phyloP scores from a whole-genome alignment of 371 early-diverging fungal genomes.

The Zychaea mexicana region DNA sequence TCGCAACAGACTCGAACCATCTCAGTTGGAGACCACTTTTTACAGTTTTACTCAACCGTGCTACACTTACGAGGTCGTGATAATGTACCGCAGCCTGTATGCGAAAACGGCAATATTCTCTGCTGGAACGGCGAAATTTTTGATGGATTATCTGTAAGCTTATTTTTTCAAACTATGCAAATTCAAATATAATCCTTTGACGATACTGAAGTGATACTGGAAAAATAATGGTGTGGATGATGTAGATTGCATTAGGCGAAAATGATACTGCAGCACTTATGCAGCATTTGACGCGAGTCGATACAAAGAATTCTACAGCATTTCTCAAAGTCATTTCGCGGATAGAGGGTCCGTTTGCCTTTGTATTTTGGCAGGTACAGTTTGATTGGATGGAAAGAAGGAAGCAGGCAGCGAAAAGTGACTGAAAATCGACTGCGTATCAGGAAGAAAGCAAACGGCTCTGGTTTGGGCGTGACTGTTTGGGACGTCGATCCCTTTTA shows the following conservation, averaged over 20 bases:
- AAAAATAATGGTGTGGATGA: too few relatives aligned
- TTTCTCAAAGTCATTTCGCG: conserved; percentile 40
- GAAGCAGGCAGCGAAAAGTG: background rate
- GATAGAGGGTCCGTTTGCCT: conserved; percentile 80
- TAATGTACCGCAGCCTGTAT: conserved; percentile 72
- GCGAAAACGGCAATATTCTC: conserved; percentile 54
- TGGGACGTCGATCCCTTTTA: conserved; percentile 85
- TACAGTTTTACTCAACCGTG: conserved; percentile 69
- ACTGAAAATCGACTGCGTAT: conserved; percentile 1
- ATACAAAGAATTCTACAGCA: background rate
- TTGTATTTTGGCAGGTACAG: conserved; percentile 68
- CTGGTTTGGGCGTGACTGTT: conserved; percentile 84
- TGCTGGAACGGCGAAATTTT: conserved; percentile 90
- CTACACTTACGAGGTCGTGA: conserved; percentile 78
- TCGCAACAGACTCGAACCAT: conserved; percentile 30
- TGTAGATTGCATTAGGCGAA: conserved; percentile 31
- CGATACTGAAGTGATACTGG: too few relatives aligned
- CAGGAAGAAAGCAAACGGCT: conserved; percentile 46
- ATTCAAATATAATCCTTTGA: too few relatives aligned
- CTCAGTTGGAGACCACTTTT: background rate
- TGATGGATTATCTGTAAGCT: conserved; percentile 60
- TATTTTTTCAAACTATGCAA: background rate
- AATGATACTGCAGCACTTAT: conserved; percentile 65
- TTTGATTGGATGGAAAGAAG: background rate
- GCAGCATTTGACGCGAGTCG: conserved; percentile 33